phyloP scores from a whole-genome alignment of 306 rosid species.

The Astragalus glycyphyllos region DNA sequence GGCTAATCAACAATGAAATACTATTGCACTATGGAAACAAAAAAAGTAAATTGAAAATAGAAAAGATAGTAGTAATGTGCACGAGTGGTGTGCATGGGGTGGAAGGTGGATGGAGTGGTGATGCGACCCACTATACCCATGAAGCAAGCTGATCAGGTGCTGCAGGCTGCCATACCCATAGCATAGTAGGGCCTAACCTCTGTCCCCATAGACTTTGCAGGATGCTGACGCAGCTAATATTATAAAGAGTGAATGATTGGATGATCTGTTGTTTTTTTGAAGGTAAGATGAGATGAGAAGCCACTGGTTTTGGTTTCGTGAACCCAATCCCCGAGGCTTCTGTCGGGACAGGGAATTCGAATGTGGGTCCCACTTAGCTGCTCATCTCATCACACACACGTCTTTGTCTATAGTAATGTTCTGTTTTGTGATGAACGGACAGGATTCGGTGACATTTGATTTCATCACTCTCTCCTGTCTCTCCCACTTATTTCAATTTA shows the following conservation, averaged over 20 bases:
- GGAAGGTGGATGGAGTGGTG: background rate
- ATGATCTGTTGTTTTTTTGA: background rate
- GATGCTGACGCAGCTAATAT: constrained; percentile 12
- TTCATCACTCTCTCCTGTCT: background rate
- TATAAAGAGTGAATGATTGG: constrained; percentile 31
- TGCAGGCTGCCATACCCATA: constrained; percentile 35
- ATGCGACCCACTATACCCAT: background rate
- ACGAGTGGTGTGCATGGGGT: constrained; percentile 10
- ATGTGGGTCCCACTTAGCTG: constrained; percentile 18
- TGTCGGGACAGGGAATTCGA: constrained; percentile 20
- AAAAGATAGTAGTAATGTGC: background rate
- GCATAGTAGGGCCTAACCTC: background rate
- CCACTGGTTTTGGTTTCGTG: constrained; percentile 41
- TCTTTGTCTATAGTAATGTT: background rate
- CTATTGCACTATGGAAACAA: too few relatives aligned
- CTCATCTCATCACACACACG: background rate
- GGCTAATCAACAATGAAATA: too few relatives aligned
- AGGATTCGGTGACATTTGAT: constrained; percentile 35
- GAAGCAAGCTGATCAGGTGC: constrained; percentile 50
- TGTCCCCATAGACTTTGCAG: constrained; percentile 29
- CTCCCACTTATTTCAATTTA: background rate
- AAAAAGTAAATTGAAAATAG: background rate
- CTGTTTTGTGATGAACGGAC: constrained; percentile 32
- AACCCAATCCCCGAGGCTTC: constrained; percentile 41
- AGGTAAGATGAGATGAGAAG: background rate